phyloP scores from a whole-genome alignment of 768 basidiomycete genomes.

The Mrakia frigida region DNA sequence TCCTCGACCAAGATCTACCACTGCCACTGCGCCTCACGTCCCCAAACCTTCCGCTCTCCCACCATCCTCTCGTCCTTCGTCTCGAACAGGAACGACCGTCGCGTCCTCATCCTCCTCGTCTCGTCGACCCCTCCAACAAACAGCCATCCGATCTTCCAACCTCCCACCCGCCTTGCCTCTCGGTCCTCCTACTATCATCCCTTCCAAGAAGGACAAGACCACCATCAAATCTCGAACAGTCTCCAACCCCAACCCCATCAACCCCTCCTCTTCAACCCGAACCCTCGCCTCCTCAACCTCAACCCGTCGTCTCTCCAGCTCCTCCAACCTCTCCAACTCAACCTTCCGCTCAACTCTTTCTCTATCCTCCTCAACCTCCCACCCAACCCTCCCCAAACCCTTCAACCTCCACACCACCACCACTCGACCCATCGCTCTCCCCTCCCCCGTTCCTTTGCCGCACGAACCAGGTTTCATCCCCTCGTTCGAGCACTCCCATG shows the following conservation, averaged over 20 bases:
- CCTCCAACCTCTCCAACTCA: not conserved
- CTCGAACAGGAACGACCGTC: not conserved
- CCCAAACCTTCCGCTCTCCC: not conserved
- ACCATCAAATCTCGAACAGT: too few species aligned
- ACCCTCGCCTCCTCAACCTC: not conserved
- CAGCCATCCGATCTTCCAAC: not conserved
- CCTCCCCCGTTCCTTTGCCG: not conserved
- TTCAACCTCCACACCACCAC: not conserved
- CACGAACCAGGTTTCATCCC: not conserved
- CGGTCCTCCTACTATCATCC: not conserved
- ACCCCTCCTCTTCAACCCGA: not conserved
- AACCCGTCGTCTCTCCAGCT: not conserved
- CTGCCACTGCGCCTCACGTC: not conserved
- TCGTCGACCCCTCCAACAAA: not conserved
- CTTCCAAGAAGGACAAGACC: not conserved
- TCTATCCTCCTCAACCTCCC: not conserved
- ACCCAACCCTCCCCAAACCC: not conserved
- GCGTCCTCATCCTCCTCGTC: not conserved
- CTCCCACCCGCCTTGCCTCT: not conserved
- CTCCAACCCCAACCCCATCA: not conserved
- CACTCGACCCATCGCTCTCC: not conserved
- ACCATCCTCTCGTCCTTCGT: not conserved
- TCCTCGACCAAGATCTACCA: not conserved
- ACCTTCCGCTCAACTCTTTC: not conserved
- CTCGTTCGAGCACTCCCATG: not conserved